Evolutionary conservation across 805 yeast genomes (phyloP).

Genomic region (Pichia manshurica): DNA sequence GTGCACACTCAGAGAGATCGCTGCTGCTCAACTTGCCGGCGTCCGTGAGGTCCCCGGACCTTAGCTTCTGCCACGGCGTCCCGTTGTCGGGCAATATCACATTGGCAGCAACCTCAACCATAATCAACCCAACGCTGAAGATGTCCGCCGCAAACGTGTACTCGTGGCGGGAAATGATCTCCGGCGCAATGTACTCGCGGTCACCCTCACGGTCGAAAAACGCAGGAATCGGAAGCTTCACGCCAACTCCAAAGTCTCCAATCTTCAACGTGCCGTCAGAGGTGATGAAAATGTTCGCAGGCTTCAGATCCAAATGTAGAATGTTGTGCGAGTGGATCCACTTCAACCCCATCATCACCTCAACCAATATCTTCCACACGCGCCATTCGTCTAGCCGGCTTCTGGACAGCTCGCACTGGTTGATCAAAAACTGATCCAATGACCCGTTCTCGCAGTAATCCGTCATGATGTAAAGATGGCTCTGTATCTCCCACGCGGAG

Average conservation of each 20-base stretch:
- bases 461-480: constrained; percentile 82
- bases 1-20: constrained; percentile 39
- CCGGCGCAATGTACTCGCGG: constrained; percentile 96
- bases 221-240: constrained; percentile 65
- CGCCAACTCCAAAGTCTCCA: constrained; percentile 95
- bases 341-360: constrained; percentile 69
- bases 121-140: constrained; percentile 87
- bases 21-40: constrained; percentile 82
- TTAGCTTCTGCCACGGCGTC: constrained; percentile 88
- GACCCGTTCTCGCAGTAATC: constrained; percentile 93
- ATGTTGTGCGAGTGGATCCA: constrained; percentile 74
- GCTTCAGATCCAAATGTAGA: constrained; percentile 87
- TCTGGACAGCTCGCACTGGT: constrained; percentile 62
- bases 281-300: constrained; percentile 89
- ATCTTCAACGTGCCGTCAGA: constrained; percentile 92
- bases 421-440: constrained; percentile 70
- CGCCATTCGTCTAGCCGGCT: constrained; percentile 91
- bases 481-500: constrained; percentile 79
- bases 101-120: constrained; percentile 94
- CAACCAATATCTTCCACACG: constrained; percentile 92
- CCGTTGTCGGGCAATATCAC: constrained; percentile 94
- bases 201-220: constrained; percentile 93
- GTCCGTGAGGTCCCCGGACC: constrained; percentile 93
- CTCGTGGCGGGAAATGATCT: constrained; percentile 71
- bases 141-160: constrained; percentile 93